Conservation (phyloP, 495 filamentous ascomycete species). For the Talaromyces wortmannii region DNA sequence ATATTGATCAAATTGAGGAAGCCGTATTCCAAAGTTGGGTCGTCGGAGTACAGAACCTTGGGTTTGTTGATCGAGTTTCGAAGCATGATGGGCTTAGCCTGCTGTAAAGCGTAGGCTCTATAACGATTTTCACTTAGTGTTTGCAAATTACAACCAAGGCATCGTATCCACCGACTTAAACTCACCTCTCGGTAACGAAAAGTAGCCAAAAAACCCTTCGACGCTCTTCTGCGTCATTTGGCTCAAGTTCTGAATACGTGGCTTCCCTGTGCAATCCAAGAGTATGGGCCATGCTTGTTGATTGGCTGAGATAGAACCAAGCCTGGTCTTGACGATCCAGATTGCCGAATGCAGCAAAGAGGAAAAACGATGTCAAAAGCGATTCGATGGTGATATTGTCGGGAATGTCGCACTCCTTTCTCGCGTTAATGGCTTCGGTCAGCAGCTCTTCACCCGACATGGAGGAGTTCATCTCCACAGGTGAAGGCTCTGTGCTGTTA, state of each 20-base stretch:
- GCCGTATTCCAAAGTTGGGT: conserved; percentile 40
- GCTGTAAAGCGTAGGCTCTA: conserved; percentile 43
- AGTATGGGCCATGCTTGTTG: conserved; percentile 50
- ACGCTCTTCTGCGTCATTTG: conserved; percentile 43
- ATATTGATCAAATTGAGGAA: conserved; percentile 50
- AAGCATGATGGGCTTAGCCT: conserved; percentile 48
- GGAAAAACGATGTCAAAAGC: conserved; percentile 72
- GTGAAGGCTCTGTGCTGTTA: conserved; percentile 38
- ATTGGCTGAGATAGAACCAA: conserved; percentile 60
- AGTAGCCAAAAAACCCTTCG: conserved; percentile 58
- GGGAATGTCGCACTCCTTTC: conserved; percentile 69
- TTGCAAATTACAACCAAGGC: conserved; percentile 12
- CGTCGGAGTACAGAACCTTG: conserved; percentile 36
- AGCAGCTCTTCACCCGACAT: conserved; percentile 48
- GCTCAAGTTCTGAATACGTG: conserved; percentile 34
- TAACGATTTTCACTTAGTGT: conserved; percentile 1
- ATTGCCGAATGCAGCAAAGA: conserved; percentile 70
- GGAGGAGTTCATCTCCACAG: conserved; percentile 36
- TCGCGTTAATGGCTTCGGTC: conserved; percentile 67
- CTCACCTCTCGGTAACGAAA: conserved; percentile 53
- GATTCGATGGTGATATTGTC: conserved; percentile 52
- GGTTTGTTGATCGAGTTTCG: conserved; percentile 42
- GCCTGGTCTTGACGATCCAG: conserved; percentile 47
- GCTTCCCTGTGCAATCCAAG: conserved; percentile 53
- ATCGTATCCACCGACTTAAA: too few species aligned